Evolutionary conservation across 2,329 filamentous ascomycete genomes (phyloP), one percentile per base, ranked within the genome.

Genomic region (Pyrenophora graminea): DNA sequence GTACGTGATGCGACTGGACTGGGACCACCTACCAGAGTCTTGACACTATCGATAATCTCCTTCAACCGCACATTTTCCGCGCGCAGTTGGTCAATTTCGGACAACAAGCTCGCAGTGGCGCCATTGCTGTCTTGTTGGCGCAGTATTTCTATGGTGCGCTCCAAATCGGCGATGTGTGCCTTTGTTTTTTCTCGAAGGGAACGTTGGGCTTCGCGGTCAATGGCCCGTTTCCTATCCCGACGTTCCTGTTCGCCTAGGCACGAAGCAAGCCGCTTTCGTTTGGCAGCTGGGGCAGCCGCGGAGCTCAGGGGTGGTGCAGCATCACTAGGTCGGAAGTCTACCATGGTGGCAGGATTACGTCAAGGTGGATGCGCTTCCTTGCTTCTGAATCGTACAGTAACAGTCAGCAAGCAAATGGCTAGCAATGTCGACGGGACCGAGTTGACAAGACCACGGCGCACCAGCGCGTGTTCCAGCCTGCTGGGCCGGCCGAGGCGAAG

Each of bases 171-270:
- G 41, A 73, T 73, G 18, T 72, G 69, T 7, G 67, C 68, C 37
- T 72, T 73, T 1, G 70, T 73, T 59, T 73, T 73, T 42, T 73
- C 70, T 45, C 70, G 48, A 17, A 73, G 51, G 3, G 69, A 71
- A 25, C 70, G 53, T 40, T 72, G 69, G 27, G 70, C 70, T 53
- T 72, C 69, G 17, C 70, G 63, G 48, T 73, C 70, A 46, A 72
- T 70, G 2, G 70, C 67, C 51, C 70, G 56, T 45, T 72, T 73
- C 18, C 70, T 52, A 34, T 73, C 69, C 15, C 66, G 58, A 17
- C 69, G 53, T 38, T 73, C 70, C 23, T 72, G 67, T 41, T 73
- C 69, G 3, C 69, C 68, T 6, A 72, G 50, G 44, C 69, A 71
- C 5, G 68, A 69, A 2, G 66, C 63, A 18, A 64, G 62, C 25